Evolutionary conservation across 192 early-diverging fungal species (phyloP).

Genomic region (Paraglomus brasilianum): DNA sequence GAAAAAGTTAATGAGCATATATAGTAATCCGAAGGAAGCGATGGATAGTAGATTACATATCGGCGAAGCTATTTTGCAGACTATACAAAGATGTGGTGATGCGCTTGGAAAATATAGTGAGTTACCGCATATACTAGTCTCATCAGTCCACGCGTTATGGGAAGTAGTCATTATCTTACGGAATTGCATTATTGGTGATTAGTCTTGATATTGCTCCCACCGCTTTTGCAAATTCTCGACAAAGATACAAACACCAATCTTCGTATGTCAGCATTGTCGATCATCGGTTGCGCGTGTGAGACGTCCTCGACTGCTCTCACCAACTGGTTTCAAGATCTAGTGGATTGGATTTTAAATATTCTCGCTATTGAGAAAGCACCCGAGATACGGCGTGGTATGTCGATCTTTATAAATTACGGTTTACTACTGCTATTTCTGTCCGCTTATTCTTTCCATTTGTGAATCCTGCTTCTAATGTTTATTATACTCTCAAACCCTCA

Average conservation of each 20-base stretch:
- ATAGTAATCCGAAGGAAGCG: conserved; percentile 45
- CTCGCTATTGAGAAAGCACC: conserved; percentile 61
- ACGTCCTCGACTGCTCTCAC: conserved; percentile 69
- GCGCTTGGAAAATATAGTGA: conserved; percentile 72
- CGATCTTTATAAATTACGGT: background rate
- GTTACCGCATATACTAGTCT: background rate
- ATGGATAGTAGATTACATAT: conserved; percentile 76
- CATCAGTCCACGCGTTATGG: background rate
- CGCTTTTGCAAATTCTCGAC: conserved; percentile 38
- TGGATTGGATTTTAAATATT: conserved; percentile 67
- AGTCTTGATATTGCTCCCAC: conserved; percentile 16
- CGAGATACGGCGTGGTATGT: conserved; percentile 63
- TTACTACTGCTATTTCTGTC: too few relatives aligned
- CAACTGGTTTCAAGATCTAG: conserved; percentile 62
- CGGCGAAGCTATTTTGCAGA: conserved; percentile 88
- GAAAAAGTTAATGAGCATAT: conserved; percentile 64
- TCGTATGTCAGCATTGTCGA: conserved; percentile 64
- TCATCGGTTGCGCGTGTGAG: conserved; percentile 67
- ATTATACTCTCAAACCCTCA: background rate
- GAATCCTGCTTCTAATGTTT: background rate
- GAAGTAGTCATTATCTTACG: background rate
- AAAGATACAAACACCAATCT: conserved; percentile 37
- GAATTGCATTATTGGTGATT: background rate
- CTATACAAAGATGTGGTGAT: conserved; percentile 76
- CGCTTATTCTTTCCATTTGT: background rate